Evolutionary conservation across 169 alveolate species (phyloP).

Genomic region (Eimeria necatrix): DNA sequence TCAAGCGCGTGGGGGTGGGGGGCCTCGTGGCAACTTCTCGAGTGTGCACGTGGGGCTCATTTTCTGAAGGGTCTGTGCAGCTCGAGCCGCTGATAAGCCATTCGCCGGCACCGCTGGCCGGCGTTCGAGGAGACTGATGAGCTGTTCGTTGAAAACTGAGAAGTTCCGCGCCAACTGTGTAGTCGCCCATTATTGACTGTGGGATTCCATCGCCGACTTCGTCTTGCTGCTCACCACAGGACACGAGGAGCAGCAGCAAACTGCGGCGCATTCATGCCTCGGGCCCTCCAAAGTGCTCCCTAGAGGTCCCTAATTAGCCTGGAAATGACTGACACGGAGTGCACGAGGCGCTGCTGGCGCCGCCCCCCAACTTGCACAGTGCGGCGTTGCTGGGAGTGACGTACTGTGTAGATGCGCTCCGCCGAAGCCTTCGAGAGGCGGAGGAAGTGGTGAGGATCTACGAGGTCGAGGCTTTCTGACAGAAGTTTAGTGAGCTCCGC

Average conservation of each 20-base stretch:
- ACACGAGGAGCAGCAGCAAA: neutral
- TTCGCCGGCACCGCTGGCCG: neutral
- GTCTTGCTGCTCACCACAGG: conserved; percentile 58
- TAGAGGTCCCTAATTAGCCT: no score
- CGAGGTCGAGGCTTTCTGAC: conserved; percentile 45
- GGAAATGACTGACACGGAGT: neutral
- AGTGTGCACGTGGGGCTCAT: neutral
- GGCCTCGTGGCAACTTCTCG: conserved; percentile 77
- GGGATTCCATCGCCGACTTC: conserved; percentile 78
- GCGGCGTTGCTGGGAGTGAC: neutral
- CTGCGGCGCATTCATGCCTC: neutral
- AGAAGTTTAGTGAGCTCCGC: conserved; percentile 25
- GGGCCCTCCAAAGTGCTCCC: neutral
- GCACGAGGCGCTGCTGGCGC: neutral
- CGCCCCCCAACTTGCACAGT: neutral
- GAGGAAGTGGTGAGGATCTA: conserved; percentile 74
- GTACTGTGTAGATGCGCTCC: conserved; percentile 55
- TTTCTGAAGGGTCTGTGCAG: conserved; percentile 18
- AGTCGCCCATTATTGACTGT: conserved; percentile 76
- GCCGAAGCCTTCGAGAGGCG: conserved; percentile 72
- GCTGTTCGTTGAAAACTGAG: neutral
- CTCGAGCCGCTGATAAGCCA: neutral
- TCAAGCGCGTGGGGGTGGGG: conserved; percentile 78
- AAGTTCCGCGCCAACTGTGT: conserved; percentile 75
- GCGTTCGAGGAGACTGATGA: neutral